Base-by-base conservation (phyloP, 1,139 yeast genomes). In the Saccharomyces hybrid region DNA sequence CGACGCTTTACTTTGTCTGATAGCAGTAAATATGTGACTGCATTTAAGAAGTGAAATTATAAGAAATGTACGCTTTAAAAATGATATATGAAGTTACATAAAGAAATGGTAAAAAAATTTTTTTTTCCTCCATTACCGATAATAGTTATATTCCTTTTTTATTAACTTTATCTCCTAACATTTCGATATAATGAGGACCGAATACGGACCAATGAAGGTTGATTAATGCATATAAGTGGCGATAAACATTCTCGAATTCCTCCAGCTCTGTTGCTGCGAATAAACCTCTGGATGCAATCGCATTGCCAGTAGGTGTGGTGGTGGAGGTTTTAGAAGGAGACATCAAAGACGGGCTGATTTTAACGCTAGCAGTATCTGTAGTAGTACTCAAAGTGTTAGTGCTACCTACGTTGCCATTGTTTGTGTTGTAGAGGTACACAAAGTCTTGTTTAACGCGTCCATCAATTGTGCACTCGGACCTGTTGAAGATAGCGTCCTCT, bases 131-230 rank as follows among this genome's bases (percentile, higher is more conserved):
- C n/a, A 20, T 38, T 38, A 38, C 20, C 16, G 25, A 20, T 16
- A 38, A 38, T 16, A 9, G 16, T 50, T 32, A 52, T 13, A 47
- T 47, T 47, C 48, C 48, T 41, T 54, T 55, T 47, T 56, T 56
- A 23, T 51, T 58, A 50, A 62, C 57, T 48, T 63, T 62, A 49
- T 67, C 69, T 25, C 64, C 63, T 50, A 69, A 52, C 28, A 61
- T 56, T 28, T 68, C 70, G 49, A 64, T 53, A 52, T 70, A 70
- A 56, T 69, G 68, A 26, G 60, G 56, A 13, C 70, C 70, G 52
- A 69, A 67, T n/a, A 70, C 73, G 14, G 72, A 69, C 73, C 73
- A 70, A 52, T 70, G 71, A 49, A 70, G 61, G 50, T 67, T 67
- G 38, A 68, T 65, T 28, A 68, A 64, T 7, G 71, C 66, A 55